Conservation (phyloP, 345 rosid genomes). For the Lagerstroemia speciosa region DNA sequence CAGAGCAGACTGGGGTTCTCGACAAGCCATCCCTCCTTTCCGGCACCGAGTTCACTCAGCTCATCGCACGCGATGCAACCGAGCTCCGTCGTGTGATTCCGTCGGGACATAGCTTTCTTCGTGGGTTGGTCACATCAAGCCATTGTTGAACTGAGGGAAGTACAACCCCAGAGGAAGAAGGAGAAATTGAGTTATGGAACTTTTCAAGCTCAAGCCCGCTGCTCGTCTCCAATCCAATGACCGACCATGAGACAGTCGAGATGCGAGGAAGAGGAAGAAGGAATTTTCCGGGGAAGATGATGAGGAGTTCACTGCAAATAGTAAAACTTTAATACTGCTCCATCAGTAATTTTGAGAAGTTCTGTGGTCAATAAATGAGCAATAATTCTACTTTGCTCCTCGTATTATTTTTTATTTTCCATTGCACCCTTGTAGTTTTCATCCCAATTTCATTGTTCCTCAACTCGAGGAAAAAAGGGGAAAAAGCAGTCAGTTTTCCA, state of each 20-base stretch:
- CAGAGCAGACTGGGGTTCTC: slow-evolving; percentile 49
- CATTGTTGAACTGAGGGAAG: neutral
- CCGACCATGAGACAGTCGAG: neutral
- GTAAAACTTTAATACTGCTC: neutral
- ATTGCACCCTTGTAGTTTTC: neutral
- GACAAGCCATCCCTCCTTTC: slow-evolving; percentile 87
- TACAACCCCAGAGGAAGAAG: neutral
- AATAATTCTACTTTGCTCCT: neutral
- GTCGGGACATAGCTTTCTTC: slow-evolving; percentile 37
- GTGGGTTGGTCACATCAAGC: neutral
- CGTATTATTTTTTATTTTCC: neutral
- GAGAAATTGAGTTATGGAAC: neutral
- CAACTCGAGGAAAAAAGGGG: no score
- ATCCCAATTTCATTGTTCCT: neutral
- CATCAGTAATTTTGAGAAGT: neutral
- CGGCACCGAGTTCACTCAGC: slow-evolving; percentile 74
- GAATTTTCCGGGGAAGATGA: neutral
- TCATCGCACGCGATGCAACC: slow-evolving; percentile 86
- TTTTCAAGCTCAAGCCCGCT: neutral
- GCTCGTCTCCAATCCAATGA: neutral
- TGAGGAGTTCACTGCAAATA: neutral
- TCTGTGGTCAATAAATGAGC: neutral
- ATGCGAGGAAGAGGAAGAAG: neutral
- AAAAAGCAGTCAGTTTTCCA: no score
- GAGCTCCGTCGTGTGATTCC: slow-evolving; percentile 62